phyloP scores from a whole-genome alignment of 2,329 filamentous ascomycete species.

The Leptographium lundbergii region DNA sequence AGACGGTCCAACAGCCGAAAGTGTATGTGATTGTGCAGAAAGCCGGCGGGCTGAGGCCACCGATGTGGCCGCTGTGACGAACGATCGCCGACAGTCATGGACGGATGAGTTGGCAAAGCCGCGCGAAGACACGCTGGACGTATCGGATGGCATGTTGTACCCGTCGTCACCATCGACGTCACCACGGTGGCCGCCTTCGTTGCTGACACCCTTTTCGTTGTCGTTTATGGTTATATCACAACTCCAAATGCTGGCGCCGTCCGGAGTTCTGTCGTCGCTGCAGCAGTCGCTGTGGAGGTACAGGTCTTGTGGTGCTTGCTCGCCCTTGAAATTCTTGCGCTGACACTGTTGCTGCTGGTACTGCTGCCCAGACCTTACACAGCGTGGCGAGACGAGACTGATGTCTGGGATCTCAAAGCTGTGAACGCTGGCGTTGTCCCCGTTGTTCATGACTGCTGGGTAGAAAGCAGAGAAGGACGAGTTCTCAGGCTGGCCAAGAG shows the following conservation, averaged over 20 bases:
- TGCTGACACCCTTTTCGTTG: background rate
- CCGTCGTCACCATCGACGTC: slow-evolving; percentile 2
- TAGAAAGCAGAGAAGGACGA: background rate
- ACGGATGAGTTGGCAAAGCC: slow-evolving; percentile 20
- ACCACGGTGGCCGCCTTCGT: slow-evolving; percentile 9
- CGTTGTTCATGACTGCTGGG: background rate
- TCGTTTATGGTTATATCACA: no score
- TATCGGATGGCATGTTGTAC: slow-evolving; percentile 1
- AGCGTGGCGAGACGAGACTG: slow-evolving; percentile 2
- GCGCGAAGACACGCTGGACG: slow-evolving; percentile 20
- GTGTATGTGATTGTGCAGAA: slow-evolving; percentile 14
- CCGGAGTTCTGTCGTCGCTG: background rate
- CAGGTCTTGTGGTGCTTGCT: background rate
- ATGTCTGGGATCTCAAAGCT: slow-evolving; percentile 12
- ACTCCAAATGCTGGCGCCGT: background rate
- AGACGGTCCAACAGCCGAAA: slow-evolving; percentile 7
- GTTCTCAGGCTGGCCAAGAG: background rate
- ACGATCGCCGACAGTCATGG: slow-evolving; percentile 23
- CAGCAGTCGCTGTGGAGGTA: background rate
- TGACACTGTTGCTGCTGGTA: background rate
- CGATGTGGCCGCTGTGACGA: slow-evolving; percentile 27
- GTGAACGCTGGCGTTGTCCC: slow-evolving; percentile 11
- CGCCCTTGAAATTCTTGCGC: background rate
- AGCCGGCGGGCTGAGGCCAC: slow-evolving; percentile 22
- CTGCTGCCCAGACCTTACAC: background rate